A percentile compares a stretch with the other conserved stretches of the same genome.
Evolutionary conservation across 2,329 filamentous ascomycete genomes (phyloP).

Genomic region (Fusarium anthophilum): DNA sequence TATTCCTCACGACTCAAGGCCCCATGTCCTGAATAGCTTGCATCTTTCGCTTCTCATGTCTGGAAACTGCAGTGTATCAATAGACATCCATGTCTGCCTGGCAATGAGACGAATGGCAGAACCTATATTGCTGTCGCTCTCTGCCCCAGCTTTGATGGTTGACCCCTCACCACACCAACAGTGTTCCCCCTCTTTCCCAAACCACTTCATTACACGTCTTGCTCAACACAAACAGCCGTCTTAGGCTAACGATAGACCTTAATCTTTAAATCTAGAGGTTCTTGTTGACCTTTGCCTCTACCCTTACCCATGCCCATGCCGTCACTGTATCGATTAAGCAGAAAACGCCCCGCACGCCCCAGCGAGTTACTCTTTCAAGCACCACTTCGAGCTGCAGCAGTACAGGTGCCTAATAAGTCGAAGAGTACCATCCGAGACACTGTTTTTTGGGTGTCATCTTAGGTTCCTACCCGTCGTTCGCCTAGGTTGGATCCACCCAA

Average conservation of each 20-base stretch:
- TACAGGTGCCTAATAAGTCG: slow-evolving; percentile 22
- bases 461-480: slow-evolving; percentile 33
- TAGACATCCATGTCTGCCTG: slow-evolving; percentile 24
- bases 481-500: slow-evolving; percentile 22
- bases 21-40: slow-evolving; percentile 15
- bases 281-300: slow-evolving; percentile 31
- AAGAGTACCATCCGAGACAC: slow-evolving; percentile 32
- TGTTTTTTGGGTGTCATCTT: slow-evolving; percentile 30
- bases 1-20: slow-evolving; percentile 22
- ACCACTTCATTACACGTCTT: slow-evolving; percentile 9
- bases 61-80: slow-evolving; percentile 7
- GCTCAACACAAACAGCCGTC: slow-evolving; percentile 6
- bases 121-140: slow-evolving; percentile 14
- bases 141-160: slow-evolving; percentile 12
- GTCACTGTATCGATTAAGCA: slow-evolving; percentile 40
- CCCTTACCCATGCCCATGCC: slow-evolving; percentile 36
- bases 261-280: slow-evolving; percentile 22
- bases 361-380: slow-evolving; percentile 20
- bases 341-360: slow-evolving; percentile 40
- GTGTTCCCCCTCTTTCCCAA: slow-evolving; percentile 17
- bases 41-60: slow-evolving; percentile 21
- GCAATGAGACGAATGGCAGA: slow-evolving; percentile 29
- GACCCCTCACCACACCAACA: slow-evolving; percentile 40
- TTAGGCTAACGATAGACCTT: slow-evolving; percentile 25
- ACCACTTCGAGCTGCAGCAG: slow-evolving; percentile 1